These are phyloP conservation scores for Saccharomyces paradoxus DNA, from an alignment of 805 yeast genomes.

Conservation along the genomic window DNA sequence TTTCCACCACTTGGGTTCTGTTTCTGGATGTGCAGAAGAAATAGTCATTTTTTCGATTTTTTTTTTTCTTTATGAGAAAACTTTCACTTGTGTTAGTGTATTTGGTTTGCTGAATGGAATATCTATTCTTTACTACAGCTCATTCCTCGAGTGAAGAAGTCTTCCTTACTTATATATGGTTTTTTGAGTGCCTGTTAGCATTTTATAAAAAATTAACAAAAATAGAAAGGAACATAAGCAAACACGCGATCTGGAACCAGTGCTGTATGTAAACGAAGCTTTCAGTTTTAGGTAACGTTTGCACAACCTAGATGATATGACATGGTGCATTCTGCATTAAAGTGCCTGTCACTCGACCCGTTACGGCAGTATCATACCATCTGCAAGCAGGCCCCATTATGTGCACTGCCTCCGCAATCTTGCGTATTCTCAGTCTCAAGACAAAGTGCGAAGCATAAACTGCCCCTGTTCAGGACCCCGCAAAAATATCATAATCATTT, in stretches of 20 bases:
- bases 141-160: no score
- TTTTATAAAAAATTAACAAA: no score
- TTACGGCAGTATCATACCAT: not conserved
- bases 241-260: no score
- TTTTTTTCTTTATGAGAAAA: not conserved
- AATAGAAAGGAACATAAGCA: no score
- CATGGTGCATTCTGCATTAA: not conserved
- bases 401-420: not conserved
- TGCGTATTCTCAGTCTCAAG: not conserved
- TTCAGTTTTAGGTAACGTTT: not conserved
- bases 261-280: not conserved
- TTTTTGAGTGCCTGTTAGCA: no score
- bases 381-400: not conserved
- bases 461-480: not conserved
- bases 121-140: no score
- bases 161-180: no score
- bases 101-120: no score
- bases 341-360: not conserved
- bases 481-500: not conserved
- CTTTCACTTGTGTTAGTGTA: not conserved
- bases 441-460: not conserved
- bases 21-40: slow-evolving; percentile 7
- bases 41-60: not conserved
- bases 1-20: slow-evolving; percentile 42
- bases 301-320: not conserved